Conservation (phyloP, 495 filamentous ascomycete species). For the Neurospora sp. region DNA sequence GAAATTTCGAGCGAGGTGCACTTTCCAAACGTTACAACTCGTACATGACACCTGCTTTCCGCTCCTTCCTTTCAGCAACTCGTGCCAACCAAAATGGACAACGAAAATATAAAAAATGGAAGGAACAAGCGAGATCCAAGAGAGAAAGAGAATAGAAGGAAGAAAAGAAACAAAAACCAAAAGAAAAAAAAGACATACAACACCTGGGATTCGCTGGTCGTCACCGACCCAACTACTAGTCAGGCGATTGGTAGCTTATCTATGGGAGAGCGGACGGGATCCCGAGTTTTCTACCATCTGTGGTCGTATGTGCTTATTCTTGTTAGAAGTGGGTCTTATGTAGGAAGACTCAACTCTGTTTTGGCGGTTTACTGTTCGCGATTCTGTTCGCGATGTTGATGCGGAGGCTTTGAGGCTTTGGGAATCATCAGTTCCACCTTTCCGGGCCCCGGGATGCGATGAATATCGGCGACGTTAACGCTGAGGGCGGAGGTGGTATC, state of each 20-base stretch:
- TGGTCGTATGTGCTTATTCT: neutral
- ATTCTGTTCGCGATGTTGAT: neutral
- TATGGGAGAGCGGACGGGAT: neutral
- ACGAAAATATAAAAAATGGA: too few relatives aligned
- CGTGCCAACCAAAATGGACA: too few relatives aligned
- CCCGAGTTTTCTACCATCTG: neutral
- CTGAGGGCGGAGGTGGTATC: too few relatives aligned
- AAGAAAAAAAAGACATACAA: conserved; percentile 28
- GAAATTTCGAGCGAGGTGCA: neutral
- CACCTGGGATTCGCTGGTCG: conserved; percentile 33
- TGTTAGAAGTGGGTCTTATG: neutral
- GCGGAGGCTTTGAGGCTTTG: too few relatives aligned
- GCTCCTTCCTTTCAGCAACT: too few relatives aligned
- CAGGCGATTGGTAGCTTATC: conserved; percentile 6
- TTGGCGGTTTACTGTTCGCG: neutral
- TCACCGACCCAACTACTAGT: conserved; percentile 38
- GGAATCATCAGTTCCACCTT: too few relatives aligned
- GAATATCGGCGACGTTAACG: too few relatives aligned
- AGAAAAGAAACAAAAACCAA: neutral
- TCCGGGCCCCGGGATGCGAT: too few relatives aligned
- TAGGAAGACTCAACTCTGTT: too few relatives aligned
- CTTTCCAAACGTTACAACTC: neutral
- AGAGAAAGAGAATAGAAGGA: too few relatives aligned
- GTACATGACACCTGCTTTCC: neutral
- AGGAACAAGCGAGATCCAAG: too few relatives aligned